These are phyloP conservation scores for Asterophora lycoperdoides DNA, from an alignment of 768 basidiomycete genomes.

Conservation along the genomic window DNA sequence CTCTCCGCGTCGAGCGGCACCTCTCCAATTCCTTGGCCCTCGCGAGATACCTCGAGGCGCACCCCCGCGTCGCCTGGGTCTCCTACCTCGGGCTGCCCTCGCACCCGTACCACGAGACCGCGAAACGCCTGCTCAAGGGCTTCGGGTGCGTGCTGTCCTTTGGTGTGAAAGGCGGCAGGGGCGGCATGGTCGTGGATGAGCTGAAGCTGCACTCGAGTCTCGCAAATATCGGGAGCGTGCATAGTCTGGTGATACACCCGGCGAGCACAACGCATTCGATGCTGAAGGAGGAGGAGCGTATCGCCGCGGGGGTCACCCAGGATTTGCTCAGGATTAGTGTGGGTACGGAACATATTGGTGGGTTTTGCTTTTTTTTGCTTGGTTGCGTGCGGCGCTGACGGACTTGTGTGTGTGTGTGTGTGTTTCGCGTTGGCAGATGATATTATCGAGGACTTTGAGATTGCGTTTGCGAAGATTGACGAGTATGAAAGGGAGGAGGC, in stretches of 20 bases:
- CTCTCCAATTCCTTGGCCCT: constrained; percentile 46
- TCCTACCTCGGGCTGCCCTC: constrained; percentile 53
- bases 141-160: constrained; percentile 64
- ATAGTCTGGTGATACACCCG: constrained; percentile 62
- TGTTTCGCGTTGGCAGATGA: constrained; percentile 3
- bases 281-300: constrained; percentile 44
- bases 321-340: constrained; percentile 53
- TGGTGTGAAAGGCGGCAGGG: constrained; percentile 46
- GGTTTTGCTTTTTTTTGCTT: not conserved
- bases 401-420: not conserved
- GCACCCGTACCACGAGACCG: constrained; percentile 50
- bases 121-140: constrained; percentile 39
- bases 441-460: constrained; percentile 13
- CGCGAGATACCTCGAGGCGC: constrained; percentile 43
- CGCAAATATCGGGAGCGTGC: constrained; percentile 44
- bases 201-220: constrained; percentile 35
- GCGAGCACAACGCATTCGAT: constrained; percentile 63
- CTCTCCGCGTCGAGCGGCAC: constrained; percentile 55
- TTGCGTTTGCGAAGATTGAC: constrained; percentile 8
- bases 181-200: constrained; percentile 32
- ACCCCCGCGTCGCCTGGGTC: constrained; percentile 59
- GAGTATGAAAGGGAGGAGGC: not conserved
- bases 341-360: constrained; percentile 14
- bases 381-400: too few species aligned
- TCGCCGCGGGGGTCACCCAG: constrained; percentile 47